A percentile compares a stretch with the other conserved stretches of the same genome.
Conservation (phyloP, 208 protist genomes). For the Crithidia bombi region DNA sequence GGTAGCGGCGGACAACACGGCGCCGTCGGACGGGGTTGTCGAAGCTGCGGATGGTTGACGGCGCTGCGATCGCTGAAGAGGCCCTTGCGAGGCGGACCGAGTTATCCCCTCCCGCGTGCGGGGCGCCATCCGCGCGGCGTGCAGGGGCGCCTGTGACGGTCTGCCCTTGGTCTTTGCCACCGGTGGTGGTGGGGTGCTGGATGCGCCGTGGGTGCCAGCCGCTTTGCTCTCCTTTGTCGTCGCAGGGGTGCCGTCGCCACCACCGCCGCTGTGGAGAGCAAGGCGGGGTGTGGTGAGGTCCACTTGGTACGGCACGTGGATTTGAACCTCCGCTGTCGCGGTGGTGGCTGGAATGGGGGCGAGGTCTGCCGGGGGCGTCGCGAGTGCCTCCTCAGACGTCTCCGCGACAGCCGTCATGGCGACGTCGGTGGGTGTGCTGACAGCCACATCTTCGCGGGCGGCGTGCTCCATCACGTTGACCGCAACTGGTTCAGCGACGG, state of each 20-base stretch:
- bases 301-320: conserved; percentile 24
- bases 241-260: background rate
- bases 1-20: conserved; percentile 7
- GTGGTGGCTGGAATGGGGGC: background rate
- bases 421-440: background rate
- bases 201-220: background rate
- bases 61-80: conserved; percentile 5
- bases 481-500: background rate
- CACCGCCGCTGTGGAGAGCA: background rate
- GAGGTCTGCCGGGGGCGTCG: too few species aligned
- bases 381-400: background rate
- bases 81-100: conserved; percentile 2
- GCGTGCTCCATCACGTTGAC: background rate
- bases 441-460: background rate
- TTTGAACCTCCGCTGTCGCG: background rate
- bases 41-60: background rate
- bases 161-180: conserved; percentile 2
- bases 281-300: conserved; percentile 11
- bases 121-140: conserved; percentile 9
- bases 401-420: background rate
- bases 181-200: background rate
- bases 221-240: conserved; percentile 1
- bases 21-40: background rate
- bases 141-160: conserved; percentile 13
- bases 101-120: background rate